A percentile compares a stretch with the other conserved stretches of the same genome.
These are phyloP conservation scores for Clausena lansium DNA, from an alignment of 345 rosid genomes.

Conservation along the genomic window DNA sequence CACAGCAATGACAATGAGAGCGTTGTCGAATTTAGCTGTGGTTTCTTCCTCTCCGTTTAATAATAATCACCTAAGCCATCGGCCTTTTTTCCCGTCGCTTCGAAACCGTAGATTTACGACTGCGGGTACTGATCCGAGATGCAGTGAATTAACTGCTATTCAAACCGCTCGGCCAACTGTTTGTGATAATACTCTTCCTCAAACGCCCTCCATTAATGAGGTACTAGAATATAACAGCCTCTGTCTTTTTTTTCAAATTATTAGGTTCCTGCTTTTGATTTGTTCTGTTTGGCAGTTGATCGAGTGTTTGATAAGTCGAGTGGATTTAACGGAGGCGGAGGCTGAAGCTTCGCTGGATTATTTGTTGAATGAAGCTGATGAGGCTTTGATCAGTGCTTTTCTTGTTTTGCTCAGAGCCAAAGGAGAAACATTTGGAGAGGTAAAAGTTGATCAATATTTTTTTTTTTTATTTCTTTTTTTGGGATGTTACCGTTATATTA, in stretches of 20 bases:
- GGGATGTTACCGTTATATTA: too few relatives aligned
- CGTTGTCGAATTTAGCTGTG: neutral
- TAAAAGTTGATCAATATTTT: conserved; percentile 16
- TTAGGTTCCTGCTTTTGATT: neutral
- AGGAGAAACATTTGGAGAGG: conserved; percentile 94
- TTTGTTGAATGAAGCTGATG: conserved; percentile 57
- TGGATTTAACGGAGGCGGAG: conserved; percentile 70
- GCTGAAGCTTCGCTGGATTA: conserved; percentile 71
- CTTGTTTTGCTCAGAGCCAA: conserved; percentile 87
- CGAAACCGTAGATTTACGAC: neutral
- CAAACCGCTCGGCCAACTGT: conserved; percentile 32
- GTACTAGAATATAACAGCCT: conserved; percentile 8
- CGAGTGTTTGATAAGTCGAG: conserved; percentile 58
- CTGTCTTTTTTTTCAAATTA: neutral
- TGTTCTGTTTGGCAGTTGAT: conserved; percentile 43
- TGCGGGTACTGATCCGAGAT: neutral
- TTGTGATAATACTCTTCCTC: conserved; percentile 26
- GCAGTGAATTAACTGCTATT: neutral
- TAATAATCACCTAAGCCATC: neutral
- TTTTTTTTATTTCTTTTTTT: too few relatives aligned
- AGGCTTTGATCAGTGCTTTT: conserved; percentile 80
- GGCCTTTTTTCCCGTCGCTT: neutral
- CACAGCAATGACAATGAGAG: neutral
- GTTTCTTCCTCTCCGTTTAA: conserved; percentile 14
- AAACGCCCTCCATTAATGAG: conserved; percentile 44